Conservation (phyloP, 441 rosid genomes). For the Brassica balearica region DNA sequence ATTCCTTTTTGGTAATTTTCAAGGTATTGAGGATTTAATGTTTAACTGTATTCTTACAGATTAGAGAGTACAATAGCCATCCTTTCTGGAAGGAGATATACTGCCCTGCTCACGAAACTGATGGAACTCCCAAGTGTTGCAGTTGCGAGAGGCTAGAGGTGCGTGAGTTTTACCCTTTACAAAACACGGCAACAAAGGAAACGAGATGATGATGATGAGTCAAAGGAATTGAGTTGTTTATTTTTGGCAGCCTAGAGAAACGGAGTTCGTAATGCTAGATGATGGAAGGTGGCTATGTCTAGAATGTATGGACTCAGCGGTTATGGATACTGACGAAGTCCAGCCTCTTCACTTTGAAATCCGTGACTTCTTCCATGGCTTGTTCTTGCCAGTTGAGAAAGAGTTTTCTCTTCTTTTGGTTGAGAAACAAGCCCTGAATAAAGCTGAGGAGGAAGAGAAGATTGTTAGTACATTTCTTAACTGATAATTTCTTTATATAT, state of each 20-base stretch:
- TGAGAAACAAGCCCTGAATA: conserved; percentile 82
- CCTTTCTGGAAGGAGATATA: background rate
- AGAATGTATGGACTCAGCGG: conserved; percentile 57
- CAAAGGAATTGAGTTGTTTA: background rate
- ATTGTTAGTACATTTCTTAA: conserved; percentile 51
- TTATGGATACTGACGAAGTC: conserved; percentile 78
- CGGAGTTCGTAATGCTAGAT: background rate
- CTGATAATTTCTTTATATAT: background rate
- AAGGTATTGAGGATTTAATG: background rate
- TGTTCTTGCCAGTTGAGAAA: conserved; percentile 80
- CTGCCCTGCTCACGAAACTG: background rate
- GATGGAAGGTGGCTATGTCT: conserved; percentile 2
- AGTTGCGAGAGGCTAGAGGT: conserved; percentile 8
- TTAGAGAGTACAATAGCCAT: background rate
- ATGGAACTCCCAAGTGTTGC: background rate
- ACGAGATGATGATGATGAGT: background rate
- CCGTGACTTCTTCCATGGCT: conserved; percentile 78
- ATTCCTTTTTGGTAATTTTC: too few species aligned
- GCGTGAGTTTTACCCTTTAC: background rate
- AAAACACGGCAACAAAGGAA: background rate
- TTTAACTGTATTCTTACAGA: background rate
- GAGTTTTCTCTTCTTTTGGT: conserved; percentile 80
- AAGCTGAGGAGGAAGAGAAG: conserved; percentile 89
- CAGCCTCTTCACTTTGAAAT: conserved; percentile 85
- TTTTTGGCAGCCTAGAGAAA: background rate